Evolutionary conservation across 2,329 filamentous ascomycete genomes (phyloP).

Genomic region (Stachybotrys chlorohalonatus): DNA sequence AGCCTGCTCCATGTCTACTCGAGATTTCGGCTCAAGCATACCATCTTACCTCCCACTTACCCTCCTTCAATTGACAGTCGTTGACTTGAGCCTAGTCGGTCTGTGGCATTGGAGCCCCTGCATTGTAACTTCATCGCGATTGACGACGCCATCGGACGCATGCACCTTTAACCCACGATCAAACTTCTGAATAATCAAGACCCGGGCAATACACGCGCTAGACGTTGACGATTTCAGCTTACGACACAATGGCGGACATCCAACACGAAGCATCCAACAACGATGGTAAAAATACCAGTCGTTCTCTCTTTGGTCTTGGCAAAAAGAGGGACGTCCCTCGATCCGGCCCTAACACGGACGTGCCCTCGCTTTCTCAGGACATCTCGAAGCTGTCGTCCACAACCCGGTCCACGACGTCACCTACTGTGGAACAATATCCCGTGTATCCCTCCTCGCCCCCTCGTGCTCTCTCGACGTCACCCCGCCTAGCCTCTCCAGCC

Average conservation of each 20-base stretch:
- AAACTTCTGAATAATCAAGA: too few relatives aligned
- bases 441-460: constrained; percentile 54
- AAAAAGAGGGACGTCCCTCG: constrained; percentile 41
- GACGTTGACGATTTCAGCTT: neutral
- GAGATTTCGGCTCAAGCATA: too few relatives aligned
- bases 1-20: too few relatives aligned
- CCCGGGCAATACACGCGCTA: neutral
- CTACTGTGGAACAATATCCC: constrained; percentile 32
- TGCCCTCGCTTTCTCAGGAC: constrained; percentile 22
- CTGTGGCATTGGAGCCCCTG: too few relatives aligned
- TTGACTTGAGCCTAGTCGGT: too few relatives aligned
- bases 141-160: neutral
- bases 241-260: neutral
- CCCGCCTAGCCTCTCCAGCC: constrained; percentile 69
- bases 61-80: too few relatives aligned
- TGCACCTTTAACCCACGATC: neutral
- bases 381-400: constrained; percentile 27
- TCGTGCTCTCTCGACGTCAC: constrained; percentile 60
- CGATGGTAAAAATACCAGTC: constrained; percentile 37
- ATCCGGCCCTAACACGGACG: constrained; percentile 13
- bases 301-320: constrained; percentile 49
- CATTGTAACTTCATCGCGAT: too few relatives aligned
- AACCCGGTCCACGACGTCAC: constrained; percentile 30
- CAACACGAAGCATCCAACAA: constrained; percentile 7
- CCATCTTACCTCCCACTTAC: too few relatives aligned